These are phyloP conservation scores for Skeletonema grethae DNA, from an alignment of 108 stramenopile genomes.

Conservation along the genomic window DNA sequence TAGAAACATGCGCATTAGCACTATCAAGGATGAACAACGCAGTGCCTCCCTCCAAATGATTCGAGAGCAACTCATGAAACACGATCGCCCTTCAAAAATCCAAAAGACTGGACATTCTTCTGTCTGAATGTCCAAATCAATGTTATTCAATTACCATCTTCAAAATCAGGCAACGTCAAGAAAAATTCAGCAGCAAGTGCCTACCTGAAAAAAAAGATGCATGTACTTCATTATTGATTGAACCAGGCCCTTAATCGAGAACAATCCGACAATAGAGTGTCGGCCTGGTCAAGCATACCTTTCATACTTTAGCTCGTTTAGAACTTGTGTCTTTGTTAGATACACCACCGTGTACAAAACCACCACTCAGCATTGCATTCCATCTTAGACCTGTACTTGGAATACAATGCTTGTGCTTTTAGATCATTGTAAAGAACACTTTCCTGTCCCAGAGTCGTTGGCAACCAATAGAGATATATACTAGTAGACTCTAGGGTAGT, in stretches of 20 bases:
- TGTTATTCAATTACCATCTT: constrained; percentile 13
- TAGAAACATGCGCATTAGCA: not conserved
- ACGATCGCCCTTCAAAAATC: constrained; percentile 7
- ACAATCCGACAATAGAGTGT: constrained; percentile 10
- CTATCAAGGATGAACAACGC: not conserved
- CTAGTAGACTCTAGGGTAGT: constrained; percentile 5
- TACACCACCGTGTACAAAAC: not conserved
- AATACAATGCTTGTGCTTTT: not conserved
- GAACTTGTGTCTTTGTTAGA: not conserved
- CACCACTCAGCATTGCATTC: not conserved
- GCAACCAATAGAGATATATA: constrained; percentile 8
- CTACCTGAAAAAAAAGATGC: constrained; percentile 15
- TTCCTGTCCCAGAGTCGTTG: constrained; percentile 1
- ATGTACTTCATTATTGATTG: constrained; percentile 12
- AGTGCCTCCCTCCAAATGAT: constrained; percentile 4
- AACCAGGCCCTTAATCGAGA: constrained; percentile 4
- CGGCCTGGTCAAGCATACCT: constrained; percentile 2
- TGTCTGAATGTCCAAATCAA: constrained; percentile 7
- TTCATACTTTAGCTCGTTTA: not conserved
- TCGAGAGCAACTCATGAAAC: constrained; percentile 2
- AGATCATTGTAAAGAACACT: constrained; percentile 8
- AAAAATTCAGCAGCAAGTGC: constrained; percentile 15
- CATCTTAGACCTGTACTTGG: not conserved
- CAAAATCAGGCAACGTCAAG: constrained; percentile 19
- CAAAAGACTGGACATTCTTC: constrained; percentile 4